Evolutionary conservation across 1,284 basidiomycete genomes (phyloP), one percentile per base, ranked within the genome.

Genomic region (Erythrobasidium hasegawianum): DNA sequence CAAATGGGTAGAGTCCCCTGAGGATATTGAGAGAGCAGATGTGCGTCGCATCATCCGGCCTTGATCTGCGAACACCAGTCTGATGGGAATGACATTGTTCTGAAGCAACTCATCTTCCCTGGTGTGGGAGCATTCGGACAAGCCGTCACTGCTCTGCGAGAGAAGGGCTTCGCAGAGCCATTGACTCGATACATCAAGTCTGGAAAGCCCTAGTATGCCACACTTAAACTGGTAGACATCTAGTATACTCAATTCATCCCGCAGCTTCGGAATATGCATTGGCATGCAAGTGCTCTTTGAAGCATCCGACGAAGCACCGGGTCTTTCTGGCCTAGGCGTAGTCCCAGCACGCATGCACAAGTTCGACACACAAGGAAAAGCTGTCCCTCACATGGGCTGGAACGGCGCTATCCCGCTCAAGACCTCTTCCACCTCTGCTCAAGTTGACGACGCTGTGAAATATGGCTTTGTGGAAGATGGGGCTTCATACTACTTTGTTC

Each of bases 301-400:
- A 70, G 86, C 87, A 7, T 97, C 94, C 7, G 79, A 84, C 67
- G 93, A 97, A 78, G 87, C 72, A 82, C 43, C 81, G 81, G 14
- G 72, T 11, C 80, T 81, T 56, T 74, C 75, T 14, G 90, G 90
- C 13, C 80, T 93, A n/a, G 87, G 84, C 9, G 77, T 88, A 71
- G 85, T 93, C 70, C 87, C 87, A 20, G 83, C 81, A 68, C 80
- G 81, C 33, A 87, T 92, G 70, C 81, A 84, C 59, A 78, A 80
- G n/a, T 92, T 93, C 72, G 58, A 84, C 73, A 70, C 77, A 7
- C 82, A 85, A 73, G 76, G 49, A 50, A 98, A 97, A 80, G 82
- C 88, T 1, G 95, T 98, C 1, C 96, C 96, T 18, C 95, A 98
- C 81, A 98, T 99, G 81, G 96, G 96, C 59, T 99, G 96, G 96